phyloP scores from a whole-genome alignment of 129 eudicot species.

The Dittrichia graveolens region DNA sequence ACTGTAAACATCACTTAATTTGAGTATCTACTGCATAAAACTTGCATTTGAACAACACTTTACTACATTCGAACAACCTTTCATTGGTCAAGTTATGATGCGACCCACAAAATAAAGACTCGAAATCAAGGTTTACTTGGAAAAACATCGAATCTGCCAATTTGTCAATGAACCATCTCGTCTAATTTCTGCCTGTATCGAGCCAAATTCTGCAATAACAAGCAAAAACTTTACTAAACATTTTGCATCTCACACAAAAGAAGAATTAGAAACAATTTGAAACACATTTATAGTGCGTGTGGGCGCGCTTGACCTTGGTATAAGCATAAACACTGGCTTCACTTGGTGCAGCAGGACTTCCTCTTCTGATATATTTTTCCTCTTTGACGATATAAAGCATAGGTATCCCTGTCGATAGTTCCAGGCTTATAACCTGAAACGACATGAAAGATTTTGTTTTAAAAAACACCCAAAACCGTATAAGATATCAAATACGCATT shows the following conservation, averaged over 20 bases:
- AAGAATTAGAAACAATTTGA: not conserved
- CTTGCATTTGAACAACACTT: slow-evolving; percentile 24
- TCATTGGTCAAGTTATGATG: not conserved
- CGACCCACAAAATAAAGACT: slow-evolving; percentile 7
- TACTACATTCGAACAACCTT: not conserved
- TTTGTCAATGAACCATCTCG: slow-evolving; percentile 58
- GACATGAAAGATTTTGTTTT: not conserved
- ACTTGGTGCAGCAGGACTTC: slow-evolving; percentile 90
- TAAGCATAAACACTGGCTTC: slow-evolving; percentile 97
- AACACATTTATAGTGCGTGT: not conserved
- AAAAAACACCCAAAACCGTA: not conserved
- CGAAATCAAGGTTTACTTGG: not conserved
- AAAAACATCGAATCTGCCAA: slow-evolving; percentile 16
- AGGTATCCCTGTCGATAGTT: slow-evolving; percentile 93
- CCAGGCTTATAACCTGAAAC: slow-evolving; percentile 91
- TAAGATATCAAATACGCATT: not conserved
- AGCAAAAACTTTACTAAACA: slow-evolving; percentile 1
- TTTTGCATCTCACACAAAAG: not conserved
- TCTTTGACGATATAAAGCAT: slow-evolving; percentile 96
- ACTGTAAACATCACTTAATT: slow-evolving; percentile 6
- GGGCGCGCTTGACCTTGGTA: slow-evolving; percentile 56
- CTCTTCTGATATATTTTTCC: slow-evolving; percentile 82
- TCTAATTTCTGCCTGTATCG: slow-evolving; percentile 89
- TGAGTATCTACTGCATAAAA: slow-evolving; percentile 29
- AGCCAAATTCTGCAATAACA: slow-evolving; percentile 69